Conservation (phyloP, 306 rosid genomes). For the Ammopiptanthus mongolicus region DNA sequence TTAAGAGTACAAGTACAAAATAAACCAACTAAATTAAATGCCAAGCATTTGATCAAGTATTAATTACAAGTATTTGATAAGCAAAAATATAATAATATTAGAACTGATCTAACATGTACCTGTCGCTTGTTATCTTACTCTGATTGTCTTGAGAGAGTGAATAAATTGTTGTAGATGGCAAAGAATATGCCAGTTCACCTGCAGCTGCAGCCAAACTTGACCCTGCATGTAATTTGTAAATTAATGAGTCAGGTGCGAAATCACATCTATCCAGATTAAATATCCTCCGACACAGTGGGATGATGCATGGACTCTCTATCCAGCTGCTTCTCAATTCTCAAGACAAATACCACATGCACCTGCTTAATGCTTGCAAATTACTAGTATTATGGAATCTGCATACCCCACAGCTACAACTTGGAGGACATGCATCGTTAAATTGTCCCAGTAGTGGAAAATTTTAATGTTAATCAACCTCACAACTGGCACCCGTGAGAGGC, state of each 20-base stretch:
- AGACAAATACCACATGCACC: conserved; percentile 4
- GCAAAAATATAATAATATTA: background rate
- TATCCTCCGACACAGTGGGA: background rate
- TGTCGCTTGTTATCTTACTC: conserved; percentile 23
- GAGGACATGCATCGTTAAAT: too few relatives aligned
- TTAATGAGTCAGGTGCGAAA: background rate
- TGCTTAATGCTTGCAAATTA: background rate
- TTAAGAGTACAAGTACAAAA: too few relatives aligned
- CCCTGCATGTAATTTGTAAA: background rate
- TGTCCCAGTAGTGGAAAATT: background rate
- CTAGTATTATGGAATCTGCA: background rate
- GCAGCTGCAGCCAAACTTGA: background rate
- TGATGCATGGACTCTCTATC: background rate
- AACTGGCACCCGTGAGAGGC: background rate
- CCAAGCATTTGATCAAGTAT: too few relatives aligned
- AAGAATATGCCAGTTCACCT: background rate
- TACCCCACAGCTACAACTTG: background rate
- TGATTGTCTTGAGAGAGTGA: background rate
- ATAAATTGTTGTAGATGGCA: too few relatives aligned
- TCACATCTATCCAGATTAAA: background rate
- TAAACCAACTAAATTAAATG: too few relatives aligned
- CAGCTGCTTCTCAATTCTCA: background rate
- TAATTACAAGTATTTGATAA: too few relatives aligned
- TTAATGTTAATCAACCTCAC: background rate
- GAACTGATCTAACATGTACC: conserved; percentile 29